These are phyloP conservation scores for Calonectria leucothoes DNA, from an alignment of 2,329 filamentous ascomycete genomes.

Conservation along the genomic window DNA sequence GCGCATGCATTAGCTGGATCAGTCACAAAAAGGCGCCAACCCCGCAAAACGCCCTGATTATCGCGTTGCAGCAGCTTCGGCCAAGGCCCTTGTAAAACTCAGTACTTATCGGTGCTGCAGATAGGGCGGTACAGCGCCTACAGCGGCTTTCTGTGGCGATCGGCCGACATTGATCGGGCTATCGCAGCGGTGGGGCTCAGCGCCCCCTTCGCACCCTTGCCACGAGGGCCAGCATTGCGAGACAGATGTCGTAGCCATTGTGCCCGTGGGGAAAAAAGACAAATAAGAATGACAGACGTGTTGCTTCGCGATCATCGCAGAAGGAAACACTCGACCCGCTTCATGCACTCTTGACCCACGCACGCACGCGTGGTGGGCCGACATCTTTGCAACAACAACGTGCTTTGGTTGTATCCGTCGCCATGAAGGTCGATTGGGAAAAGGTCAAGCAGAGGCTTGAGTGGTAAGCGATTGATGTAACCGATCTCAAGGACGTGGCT, in stretches of 20 bases:
- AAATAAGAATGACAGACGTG: slow-evolving; percentile 23
- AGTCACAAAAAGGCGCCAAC: neutral
- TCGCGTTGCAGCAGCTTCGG: neutral
- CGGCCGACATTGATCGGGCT: slow-evolving; percentile 25
- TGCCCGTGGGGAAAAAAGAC: slow-evolving; percentile 8
- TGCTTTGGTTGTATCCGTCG: neutral
- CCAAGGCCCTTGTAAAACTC: neutral
- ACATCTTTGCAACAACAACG: slow-evolving; percentile 4
- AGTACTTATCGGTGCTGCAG: neutral
- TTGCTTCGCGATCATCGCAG: neutral
- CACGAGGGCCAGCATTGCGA: neutral
- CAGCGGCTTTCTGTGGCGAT: neutral
- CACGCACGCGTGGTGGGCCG: slow-evolving; percentile 2
- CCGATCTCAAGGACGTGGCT: neutral
- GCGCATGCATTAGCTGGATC: neutral
- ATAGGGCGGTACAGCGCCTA: neutral
- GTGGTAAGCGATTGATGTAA: slow-evolving; percentile 13
- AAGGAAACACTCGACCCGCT: slow-evolving; percentile 8
- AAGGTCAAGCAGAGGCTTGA: slow-evolving; percentile 26
- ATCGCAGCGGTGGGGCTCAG: neutral
- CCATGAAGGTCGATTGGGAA: slow-evolving; percentile 23
- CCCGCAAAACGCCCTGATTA: neutral
- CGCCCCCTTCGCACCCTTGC: neutral
- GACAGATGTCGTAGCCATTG: neutral
- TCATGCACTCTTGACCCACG: slow-evolving; percentile 13